Evolutionary conservation across 257 asterid species (phyloP).

Genomic region (Ophiorrhiza pumila): DNA sequence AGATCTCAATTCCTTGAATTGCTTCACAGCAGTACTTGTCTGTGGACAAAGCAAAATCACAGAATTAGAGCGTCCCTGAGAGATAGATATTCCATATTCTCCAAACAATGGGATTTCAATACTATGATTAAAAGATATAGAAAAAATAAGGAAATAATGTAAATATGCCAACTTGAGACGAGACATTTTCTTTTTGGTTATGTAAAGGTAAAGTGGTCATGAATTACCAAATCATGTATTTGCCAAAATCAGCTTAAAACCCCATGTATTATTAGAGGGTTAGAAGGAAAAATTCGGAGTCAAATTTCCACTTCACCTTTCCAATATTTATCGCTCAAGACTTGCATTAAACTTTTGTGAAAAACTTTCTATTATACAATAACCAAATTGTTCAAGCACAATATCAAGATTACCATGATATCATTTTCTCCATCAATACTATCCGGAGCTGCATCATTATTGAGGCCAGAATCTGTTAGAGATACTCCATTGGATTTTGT

Average conservation of each 20-base stretch:
- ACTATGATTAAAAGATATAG: not conserved
- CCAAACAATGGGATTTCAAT: not conserved
- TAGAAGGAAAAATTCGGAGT: not conserved
- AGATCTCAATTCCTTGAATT: constrained; percentile 81
- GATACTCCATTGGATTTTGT: constrained; percentile 29
- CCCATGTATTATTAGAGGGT: not conserved
- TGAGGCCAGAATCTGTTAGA: constrained; percentile 8
- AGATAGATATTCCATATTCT: not conserved
- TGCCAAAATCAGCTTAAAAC: not conserved
- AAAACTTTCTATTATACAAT: not conserved
- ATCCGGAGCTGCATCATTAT: constrained; percentile 23
- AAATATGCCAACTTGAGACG: not conserved
- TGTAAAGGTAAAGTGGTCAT: not conserved
- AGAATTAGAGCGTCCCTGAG: constrained; percentile 14
- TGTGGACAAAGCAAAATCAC: constrained; percentile 36
- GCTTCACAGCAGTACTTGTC: constrained; percentile 57
- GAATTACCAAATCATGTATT: not conserved
- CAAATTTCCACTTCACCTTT: not conserved
- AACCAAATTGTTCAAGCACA: constrained; percentile 9
- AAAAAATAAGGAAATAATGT: not conserved
- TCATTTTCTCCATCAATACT: constrained; percentile 35
- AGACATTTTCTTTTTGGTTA: not conserved
- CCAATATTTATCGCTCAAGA: not conserved
- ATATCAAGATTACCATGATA: constrained; percentile 42
- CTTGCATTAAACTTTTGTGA: not conserved